Conservation (phyloP, 176 grass and related monocot species). For the Dactylis glomerata region DNA sequence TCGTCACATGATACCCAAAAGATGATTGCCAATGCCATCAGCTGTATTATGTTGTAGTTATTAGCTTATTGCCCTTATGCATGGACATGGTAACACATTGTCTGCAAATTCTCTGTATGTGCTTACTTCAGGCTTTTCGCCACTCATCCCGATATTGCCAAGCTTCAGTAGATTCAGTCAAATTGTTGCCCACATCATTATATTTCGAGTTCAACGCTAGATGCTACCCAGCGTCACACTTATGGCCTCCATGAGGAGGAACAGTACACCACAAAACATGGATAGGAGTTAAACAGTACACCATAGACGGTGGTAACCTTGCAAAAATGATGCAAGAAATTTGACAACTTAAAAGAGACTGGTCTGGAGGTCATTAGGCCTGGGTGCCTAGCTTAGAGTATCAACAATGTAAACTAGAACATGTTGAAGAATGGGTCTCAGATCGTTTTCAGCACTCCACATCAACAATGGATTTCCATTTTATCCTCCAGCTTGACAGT, state of each 20-base stretch:
- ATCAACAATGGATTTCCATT: constrained; percentile 37
- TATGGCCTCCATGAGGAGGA: too few relatives aligned
- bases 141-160: constrained; percentile 98
- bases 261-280: too few relatives aligned
- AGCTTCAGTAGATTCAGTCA: too few relatives aligned
- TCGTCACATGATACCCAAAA: constrained; percentile 97
- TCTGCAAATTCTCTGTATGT: constrained; percentile 95
- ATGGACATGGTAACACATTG: constrained; percentile 84
- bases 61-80: constrained; percentile 75
- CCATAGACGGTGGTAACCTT: too few relatives aligned
- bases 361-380: background rate
- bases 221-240: too few relatives aligned
- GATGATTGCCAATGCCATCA: constrained; percentile 98
- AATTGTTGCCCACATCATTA: too few relatives aligned
- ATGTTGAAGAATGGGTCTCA: background rate
- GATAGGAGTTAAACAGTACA: too few relatives aligned
- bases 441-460: background rate
- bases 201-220: too few relatives aligned
- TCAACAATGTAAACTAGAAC: background rate
- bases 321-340: background rate
- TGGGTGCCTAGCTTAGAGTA: too few relatives aligned
- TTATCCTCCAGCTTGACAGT: background rate
- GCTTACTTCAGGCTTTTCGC: constrained; percentile 60
- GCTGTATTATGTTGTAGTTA: constrained; percentile 92
- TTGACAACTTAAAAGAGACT: background rate